phyloP scores from a whole-genome alignment of 805 yeast species.

The Citeromyces matritensis region DNA sequence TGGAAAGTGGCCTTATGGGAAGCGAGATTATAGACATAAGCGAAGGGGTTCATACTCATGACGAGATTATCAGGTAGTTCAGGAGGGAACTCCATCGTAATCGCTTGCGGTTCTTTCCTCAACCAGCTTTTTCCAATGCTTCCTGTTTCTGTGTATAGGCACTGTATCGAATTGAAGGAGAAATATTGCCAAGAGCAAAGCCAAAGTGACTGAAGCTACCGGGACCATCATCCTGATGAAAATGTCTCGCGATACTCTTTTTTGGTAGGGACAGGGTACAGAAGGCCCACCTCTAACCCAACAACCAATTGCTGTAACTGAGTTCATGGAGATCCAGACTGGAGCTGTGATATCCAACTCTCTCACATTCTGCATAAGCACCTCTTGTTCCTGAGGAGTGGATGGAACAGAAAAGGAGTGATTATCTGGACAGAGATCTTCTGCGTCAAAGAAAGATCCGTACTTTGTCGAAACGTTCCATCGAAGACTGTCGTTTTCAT shows the following conservation, averaged over 20 bases:
- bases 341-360: constrained; percentile 13
- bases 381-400: constrained; percentile 28
- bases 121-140: constrained; percentile 43
- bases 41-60: constrained; percentile 30
- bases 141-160: constrained; percentile 61
- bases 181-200: constrained; percentile 34
- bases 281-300: constrained; percentile 79
- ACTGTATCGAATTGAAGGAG: constrained; percentile 39
- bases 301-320: constrained; percentile 57
- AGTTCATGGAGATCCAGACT: constrained; percentile 75
- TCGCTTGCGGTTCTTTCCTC: constrained; percentile 46
- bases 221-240: constrained; percentile 56
- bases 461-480: constrained; percentile 25
- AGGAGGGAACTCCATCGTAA: constrained; percentile 82
- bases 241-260: constrained; percentile 32
- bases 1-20: constrained; percentile 32
- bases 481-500: constrained; percentile 16
- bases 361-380: constrained; percentile 5
- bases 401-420: constrained; percentile 28
- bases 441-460: constrained; percentile 28
- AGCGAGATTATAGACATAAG: constrained; percentile 40
- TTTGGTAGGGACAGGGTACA: constrained; percentile 66
- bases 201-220: constrained; percentile 39
- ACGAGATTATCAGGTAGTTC: constrained; percentile 12
- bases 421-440: constrained; percentile 17